phyloP scores from a whole-genome alignment of 176 grass and related monocot genomes.

The Tillandsia fasciculata region DNA sequence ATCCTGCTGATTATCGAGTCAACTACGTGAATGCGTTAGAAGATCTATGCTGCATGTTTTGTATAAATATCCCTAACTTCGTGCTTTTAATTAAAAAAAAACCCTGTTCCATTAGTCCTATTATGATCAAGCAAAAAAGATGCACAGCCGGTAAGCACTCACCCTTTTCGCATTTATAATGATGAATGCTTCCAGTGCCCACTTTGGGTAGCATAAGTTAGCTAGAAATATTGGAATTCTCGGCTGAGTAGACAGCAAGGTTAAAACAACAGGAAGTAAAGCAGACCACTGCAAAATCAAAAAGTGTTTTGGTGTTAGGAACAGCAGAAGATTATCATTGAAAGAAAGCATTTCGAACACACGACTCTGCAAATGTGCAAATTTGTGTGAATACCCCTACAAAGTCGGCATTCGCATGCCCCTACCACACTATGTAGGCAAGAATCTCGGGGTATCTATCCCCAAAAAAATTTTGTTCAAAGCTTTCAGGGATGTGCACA shows the following conservation, averaged over 20 bases:
- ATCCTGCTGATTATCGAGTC: too few species aligned
- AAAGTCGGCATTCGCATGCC: background rate
- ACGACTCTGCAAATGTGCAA: too few species aligned
- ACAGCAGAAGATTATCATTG: background rate
- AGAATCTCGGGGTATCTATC: too few species aligned
- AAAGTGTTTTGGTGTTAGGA: slow-evolving; percentile 12
- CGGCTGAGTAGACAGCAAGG: slow-evolving; percentile 52
- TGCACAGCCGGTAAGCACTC: slow-evolving; percentile 5
- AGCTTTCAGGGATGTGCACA: too few species aligned
- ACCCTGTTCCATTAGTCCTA: background rate
- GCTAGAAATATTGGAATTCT: slow-evolving; percentile 36
- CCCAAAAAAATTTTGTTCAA: too few species aligned
- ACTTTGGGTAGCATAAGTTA: slow-evolving; percentile 68
- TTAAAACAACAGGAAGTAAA: slow-evolving; percentile 60
- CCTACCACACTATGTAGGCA: too few species aligned
- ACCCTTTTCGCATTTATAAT: slow-evolving; percentile 70
- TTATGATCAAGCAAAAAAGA: background rate
- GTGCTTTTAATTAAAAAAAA: too few species aligned
- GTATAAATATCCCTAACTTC: too few species aligned
- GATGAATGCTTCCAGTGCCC: slow-evolving; percentile 76
- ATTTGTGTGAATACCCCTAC: too few species aligned
- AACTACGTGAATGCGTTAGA: too few species aligned
- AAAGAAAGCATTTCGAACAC: background rate
- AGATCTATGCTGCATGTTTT: too few species aligned
- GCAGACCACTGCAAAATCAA: slow-evolving; percentile 53